Evolutionary conservation across 2,329 filamentous ascomycete genomes (phyloP).

Genomic region (Colletotrichum sp.): DNA sequence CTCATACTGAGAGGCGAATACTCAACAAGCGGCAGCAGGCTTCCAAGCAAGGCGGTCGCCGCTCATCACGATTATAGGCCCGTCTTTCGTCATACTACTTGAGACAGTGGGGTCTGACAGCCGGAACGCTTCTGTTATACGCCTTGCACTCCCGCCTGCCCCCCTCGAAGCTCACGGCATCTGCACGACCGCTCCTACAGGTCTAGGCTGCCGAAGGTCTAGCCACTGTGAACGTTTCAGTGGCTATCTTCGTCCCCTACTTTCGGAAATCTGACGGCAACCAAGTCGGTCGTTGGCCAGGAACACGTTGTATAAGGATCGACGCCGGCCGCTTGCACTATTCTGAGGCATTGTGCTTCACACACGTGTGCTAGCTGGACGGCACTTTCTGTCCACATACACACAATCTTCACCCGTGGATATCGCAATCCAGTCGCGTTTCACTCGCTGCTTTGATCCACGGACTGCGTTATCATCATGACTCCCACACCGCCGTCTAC

Average conservation of each 20-base stretch:
- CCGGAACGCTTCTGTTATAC: neutral
- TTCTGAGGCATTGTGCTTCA: neutral
- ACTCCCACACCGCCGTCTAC: slow-evolving; percentile 80
- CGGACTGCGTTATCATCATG: slow-evolving; percentile 52
- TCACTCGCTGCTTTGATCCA: neutral
- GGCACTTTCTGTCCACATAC: neutral
- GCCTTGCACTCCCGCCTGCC: neutral
- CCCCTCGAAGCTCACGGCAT: neutral
- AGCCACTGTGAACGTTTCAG: neutral
- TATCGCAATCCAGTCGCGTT: neutral
- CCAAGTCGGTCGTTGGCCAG: neutral
- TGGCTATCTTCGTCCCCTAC: neutral
- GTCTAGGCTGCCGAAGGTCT: neutral
- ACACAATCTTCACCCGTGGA: neutral
- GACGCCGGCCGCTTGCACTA: neutral
- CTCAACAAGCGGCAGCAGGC: neutral
- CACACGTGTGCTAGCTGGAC: neutral
- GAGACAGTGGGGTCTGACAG: neutral
- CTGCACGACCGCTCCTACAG: neutral
- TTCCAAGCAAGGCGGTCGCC: neutral
- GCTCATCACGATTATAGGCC: neutral
- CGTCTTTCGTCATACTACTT: neutral
- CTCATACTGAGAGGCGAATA: neutral
- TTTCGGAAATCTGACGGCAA: neutral
- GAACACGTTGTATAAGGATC: neutral